Conservation (phyloP, 2,329 filamentous ascomycete species). For the Colletotrichum orbiculare region DNA sequence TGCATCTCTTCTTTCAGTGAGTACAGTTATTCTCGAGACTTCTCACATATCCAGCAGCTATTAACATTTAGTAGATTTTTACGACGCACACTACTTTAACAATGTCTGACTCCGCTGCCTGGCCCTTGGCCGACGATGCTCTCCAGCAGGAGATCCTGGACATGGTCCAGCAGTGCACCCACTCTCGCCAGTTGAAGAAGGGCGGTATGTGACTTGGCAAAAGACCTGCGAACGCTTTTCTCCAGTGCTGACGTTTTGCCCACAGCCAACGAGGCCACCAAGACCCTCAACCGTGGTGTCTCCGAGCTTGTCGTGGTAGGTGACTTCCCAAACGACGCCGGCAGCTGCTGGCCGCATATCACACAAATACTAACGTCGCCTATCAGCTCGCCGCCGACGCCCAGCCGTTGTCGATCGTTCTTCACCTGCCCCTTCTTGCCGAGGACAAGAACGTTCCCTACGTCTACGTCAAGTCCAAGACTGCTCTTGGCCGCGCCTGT, state of each 20-base stretch:
- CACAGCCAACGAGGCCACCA: conserved; percentile 66
- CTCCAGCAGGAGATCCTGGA: conserved; percentile 87
- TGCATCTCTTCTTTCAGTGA: conserved; percentile 44
- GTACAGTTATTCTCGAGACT: background rate
- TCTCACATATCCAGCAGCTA: conserved; percentile 1
- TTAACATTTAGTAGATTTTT: background rate
- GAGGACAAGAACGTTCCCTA: conserved; percentile 83
- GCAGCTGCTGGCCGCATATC: too few relatives aligned
- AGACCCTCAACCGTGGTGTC: conserved; percentile 91
- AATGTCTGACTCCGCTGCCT: conserved; percentile 55
- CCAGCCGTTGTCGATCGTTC: conserved; percentile 84
- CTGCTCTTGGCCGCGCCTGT: conserved; percentile 87
- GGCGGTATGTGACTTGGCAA: conserved; percentile 69
- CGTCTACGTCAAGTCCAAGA: conserved; percentile 73
- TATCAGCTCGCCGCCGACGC: conserved; percentile 78
- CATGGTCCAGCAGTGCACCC: conserved; percentile 77
- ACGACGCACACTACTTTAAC: conserved; percentile 15
- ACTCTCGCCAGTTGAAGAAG: conserved; percentile 86
- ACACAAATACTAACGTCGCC: too few relatives aligned
- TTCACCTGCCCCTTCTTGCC: conserved; percentile 88
- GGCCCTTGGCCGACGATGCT: conserved; percentile 78
- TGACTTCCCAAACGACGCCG: background rate
- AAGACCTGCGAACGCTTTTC: background rate
- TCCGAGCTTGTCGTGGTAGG: conserved; percentile 80
- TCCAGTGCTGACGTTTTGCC: conserved; percentile 54